phyloP scores from a whole-genome alignment of 306 rosid species.

The Castanea crenata region DNA sequence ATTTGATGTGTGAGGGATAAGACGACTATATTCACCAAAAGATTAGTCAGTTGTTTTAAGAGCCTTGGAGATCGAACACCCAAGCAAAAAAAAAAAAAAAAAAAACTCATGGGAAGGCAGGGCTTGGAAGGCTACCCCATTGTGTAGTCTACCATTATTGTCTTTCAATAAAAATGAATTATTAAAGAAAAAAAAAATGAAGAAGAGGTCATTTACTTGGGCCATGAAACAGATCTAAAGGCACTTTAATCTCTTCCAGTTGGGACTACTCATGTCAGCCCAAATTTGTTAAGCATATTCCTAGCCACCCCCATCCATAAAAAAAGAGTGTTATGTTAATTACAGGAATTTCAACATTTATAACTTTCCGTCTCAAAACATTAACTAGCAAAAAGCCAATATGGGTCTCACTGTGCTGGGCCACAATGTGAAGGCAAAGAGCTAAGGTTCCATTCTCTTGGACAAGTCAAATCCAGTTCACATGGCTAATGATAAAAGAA shows the following conservation, averaged over 20 bases:
- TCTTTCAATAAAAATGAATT: too few species aligned
- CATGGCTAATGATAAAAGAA: conserved; percentile 1
- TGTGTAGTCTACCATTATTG: background rate
- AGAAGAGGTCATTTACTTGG: background rate
- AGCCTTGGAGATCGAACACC: too few species aligned
- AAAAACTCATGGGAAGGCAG: background rate
- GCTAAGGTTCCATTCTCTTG: conserved; percentile 1
- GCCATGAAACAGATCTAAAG: conserved; percentile 21
- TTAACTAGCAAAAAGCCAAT: conserved; percentile 41
- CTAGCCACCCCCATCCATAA: background rate
- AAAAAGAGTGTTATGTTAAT: background rate
- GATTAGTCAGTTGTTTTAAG: too few species aligned
- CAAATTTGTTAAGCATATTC: background rate
- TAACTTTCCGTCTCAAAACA: background rate
- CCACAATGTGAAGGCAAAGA: conserved; percentile 18
- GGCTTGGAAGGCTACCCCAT: background rate
- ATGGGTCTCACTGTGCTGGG: conserved; percentile 22
- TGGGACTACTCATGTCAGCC: conserved; percentile 28
- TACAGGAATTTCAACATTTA: conserved; percentile 12
- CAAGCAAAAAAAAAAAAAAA: too few species aligned
- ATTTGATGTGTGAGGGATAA: too few species aligned
- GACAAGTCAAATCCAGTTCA: conserved; percentile 21
- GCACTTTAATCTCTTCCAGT: conserved; percentile 9
- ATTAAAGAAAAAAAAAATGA: background rate
- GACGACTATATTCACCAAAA: too few species aligned